Evolutionary conservation across 495 filamentous ascomycete species (phyloP).

Genomic region (Xylaria sp.): DNA sequence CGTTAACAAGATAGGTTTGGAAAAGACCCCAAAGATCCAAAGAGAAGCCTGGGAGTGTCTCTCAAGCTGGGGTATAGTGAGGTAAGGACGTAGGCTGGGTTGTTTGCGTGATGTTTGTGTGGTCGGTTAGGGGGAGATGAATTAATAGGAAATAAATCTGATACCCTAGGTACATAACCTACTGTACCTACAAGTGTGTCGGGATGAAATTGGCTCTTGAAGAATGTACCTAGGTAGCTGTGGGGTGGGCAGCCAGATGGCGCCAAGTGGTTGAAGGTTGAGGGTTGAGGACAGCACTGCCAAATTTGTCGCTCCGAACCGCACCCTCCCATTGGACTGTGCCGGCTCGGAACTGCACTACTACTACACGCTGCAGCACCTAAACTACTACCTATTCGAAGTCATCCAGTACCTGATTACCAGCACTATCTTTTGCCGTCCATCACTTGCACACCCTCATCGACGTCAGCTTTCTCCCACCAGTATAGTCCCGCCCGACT

Average conservation of each 20-base stretch:
- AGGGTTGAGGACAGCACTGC: conserved; percentile 9
- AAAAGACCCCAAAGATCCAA: no score
- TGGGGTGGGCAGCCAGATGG: conserved; percentile 21
- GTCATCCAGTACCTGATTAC: neutral
- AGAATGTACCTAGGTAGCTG: neutral
- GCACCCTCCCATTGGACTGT: neutral
- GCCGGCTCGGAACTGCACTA: neutral
- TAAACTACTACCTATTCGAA: neutral
- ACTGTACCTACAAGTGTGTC: no score
- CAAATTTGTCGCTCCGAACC: conserved; percentile 17
- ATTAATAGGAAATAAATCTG: neutral
- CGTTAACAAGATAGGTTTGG: neutral
- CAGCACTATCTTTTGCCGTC: conserved; percentile 4
- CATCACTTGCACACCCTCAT: conserved; percentile 1
- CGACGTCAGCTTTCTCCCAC: conserved; percentile 16
- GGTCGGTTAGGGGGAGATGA: neutral
- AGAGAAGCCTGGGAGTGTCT: no score
- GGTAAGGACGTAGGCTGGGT: no score
- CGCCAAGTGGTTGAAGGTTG: neutral
- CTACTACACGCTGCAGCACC: neutral
- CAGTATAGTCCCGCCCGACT: neutral
- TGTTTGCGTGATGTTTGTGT: neutral
- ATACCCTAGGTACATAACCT: no score
- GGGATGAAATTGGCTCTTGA: no score
- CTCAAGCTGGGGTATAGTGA: no score